Evolutionary conservation across 192 early-diverging fungal genomes (phyloP).

Genomic region (Coemansia sp.): DNA sequence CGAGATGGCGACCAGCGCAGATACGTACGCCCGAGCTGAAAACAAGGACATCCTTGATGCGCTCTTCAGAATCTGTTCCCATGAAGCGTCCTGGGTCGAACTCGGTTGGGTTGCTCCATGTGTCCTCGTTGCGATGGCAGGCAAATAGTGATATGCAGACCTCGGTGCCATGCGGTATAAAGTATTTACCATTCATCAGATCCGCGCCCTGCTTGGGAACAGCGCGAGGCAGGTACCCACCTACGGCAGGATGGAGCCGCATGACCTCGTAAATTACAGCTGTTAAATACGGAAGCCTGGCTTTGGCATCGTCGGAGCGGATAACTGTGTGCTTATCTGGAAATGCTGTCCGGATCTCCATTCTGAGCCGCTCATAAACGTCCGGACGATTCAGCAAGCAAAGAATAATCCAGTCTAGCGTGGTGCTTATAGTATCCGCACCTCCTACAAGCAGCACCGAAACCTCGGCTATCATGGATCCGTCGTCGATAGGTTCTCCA

Average conservation of each 20-base stretch:
- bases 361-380: constrained; percentile 17
- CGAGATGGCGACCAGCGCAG: constrained; percentile 42
- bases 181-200: background rate
- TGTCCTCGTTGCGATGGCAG: constrained; percentile 24
- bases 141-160: constrained; percentile 28
- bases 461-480: constrained; percentile 10
- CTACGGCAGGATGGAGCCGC: constrained; percentile 29
- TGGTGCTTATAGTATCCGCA: constrained; percentile 53
- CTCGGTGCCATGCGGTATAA: constrained; percentile 17
- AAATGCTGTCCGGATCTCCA: constrained; percentile 28
- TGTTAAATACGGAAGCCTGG: constrained; percentile 30
- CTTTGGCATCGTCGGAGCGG: constrained; percentile 21
- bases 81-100: constrained; percentile 48
- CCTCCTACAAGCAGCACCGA: constrained; percentile 20
- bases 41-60: constrained; percentile 21
- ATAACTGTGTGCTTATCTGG: constrained; percentile 8
- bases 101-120: constrained; percentile 16
- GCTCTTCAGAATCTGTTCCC: constrained; percentile 10
- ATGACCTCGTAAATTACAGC: constrained; percentile 47
- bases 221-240: constrained; percentile 25
- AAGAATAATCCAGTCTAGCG: constrained; percentile 34
- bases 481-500: constrained; percentile 14
- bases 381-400: constrained; percentile 35
- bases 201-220: constrained; percentile 5
- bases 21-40: constrained; percentile 43